Evolutionary conservation across 805 yeast species (phyloP).

Genomic region (Metschnikowia aberdeeniae): DNA sequence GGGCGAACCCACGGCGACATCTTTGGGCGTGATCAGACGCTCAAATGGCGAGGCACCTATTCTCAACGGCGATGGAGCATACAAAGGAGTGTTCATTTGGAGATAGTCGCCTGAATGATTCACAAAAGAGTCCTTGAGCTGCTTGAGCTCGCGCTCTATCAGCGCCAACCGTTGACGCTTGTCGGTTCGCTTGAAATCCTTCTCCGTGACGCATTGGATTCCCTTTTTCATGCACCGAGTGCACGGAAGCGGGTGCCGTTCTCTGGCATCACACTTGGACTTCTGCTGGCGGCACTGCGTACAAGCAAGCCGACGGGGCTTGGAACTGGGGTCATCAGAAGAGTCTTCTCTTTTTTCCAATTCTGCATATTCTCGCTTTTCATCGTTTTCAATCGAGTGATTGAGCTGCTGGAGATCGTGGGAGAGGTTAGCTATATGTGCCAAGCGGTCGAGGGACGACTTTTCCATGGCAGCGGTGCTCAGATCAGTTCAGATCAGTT

Average conservation of each 20-base stretch:
- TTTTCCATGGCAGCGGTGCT: constrained; percentile 10
- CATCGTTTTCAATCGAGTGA: constrained; percentile 3
- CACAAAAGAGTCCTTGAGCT: constrained; percentile 53
- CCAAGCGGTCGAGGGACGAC: constrained; percentile 37
- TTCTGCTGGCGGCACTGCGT: constrained; percentile 96
- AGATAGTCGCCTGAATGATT: neutral
- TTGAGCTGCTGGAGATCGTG: constrained; percentile 32
- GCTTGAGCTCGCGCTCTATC: constrained; percentile 76
- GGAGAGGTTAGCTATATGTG: constrained; percentile 44
- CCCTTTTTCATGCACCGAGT: constrained; percentile 73
- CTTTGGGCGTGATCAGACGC: neutral
- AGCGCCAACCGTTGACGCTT: constrained; percentile 83
- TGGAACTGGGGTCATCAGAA: constrained; percentile 11
- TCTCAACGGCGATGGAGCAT: neutral
- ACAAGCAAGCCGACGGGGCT: constrained; percentile 72
- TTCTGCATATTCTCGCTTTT: constrained; percentile 1
- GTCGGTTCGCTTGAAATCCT: constrained; percentile 83
- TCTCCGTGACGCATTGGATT: constrained; percentile 65
- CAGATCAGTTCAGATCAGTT: too few species aligned
- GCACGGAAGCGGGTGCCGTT: constrained; percentile 73
- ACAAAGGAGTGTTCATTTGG: neutral
- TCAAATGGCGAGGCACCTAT: neutral
- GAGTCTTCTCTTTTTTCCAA: neutral
- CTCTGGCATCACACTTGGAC: constrained; percentile 83
- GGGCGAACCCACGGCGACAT: neutral